A percentile compares a stretch with the other conserved stretches of the same genome.
Conservation (phyloP, 345 rosid genomes). For the Crucihimalaya himalaica region DNA sequence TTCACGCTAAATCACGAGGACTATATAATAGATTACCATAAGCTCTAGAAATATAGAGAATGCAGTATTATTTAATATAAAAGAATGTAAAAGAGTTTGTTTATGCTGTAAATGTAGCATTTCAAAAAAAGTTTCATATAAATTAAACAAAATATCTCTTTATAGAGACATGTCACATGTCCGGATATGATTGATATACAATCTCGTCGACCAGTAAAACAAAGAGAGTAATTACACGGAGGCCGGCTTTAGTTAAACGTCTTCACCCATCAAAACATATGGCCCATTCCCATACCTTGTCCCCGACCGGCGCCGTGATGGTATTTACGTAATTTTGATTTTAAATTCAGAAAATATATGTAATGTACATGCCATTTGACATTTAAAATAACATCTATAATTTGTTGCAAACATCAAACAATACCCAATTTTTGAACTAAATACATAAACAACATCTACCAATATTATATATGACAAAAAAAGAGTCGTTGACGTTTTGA, state of each 20-base stretch:
- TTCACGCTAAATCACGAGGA: background rate
- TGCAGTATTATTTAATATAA: background rate
- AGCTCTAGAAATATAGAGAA: background rate
- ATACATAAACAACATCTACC: too few species aligned
- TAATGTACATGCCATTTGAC: background rate
- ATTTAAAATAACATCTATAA: background rate
- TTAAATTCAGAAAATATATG: background rate
- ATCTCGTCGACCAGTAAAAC: conserved; percentile 30
- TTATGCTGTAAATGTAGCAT: conserved; percentile 6
- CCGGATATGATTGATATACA: conserved; percentile 28
- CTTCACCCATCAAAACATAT: conserved; percentile 25
- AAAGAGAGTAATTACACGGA: conserved; percentile 5
- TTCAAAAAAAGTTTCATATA: background rate
- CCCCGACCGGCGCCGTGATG: conserved; percentile 11
- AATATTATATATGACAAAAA: background rate
- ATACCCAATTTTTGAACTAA: background rate
- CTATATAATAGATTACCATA: background rate
- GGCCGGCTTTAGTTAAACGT: conserved; percentile 23
- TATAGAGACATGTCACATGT: conserved; percentile 38
- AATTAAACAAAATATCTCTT: background rate
- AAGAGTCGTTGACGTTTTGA: conserved; percentile 33
- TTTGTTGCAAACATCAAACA: too few species aligned
- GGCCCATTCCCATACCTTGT: conserved; percentile 20
- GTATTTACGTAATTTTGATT: conserved; percentile 2
- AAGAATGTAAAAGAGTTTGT: background rate